Evolutionary conservation across 2,329 filamentous ascomycete species (phyloP).

Genomic region (Monosporascus sp.): DNA sequence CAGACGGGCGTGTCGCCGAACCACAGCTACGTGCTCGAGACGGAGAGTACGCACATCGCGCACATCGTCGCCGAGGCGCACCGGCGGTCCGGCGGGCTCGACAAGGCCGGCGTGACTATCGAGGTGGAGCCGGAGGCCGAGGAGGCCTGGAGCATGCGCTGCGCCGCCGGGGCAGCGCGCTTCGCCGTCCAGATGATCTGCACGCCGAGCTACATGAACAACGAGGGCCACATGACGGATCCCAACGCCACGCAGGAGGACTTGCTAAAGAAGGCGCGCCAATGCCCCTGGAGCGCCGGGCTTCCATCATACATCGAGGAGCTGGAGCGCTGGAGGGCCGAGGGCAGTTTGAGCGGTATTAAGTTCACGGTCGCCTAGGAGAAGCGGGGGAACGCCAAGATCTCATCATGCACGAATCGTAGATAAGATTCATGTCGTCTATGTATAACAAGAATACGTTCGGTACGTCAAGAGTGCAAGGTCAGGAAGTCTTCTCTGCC

Average conservation of each 20-base stretch:
- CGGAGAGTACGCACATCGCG: conserved; percentile 13
- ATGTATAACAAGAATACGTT: too few species aligned
- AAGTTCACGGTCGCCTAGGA: conserved; percentile 9
- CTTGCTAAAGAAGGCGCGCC: conserved; percentile 25
- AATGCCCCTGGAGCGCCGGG: conserved; percentile 25
- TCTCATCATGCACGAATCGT: too few species aligned
- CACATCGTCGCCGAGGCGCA: conserved; percentile 32
- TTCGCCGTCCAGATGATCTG: conserved; percentile 39
- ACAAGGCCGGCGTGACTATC: conserved; percentile 21
- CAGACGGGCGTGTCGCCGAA: conserved; percentile 32
- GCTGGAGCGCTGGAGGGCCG: conserved; percentile 23
- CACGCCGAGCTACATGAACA: conserved; percentile 50
- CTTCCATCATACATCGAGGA: conserved; percentile 26
- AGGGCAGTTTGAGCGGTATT: conserved; percentile 23
- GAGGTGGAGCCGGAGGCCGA: conserved; percentile 42
- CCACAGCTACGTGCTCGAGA: conserved; percentile 15
- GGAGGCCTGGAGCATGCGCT: conserved; percentile 40
- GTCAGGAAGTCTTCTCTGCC: too few species aligned
- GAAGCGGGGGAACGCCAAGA: too few species aligned
- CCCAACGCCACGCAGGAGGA: conserved; percentile 19
- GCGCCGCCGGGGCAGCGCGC: conserved; percentile 29
- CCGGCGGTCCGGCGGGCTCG: conserved; percentile 16
- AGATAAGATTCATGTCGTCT: too few species aligned
- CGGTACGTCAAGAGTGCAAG: too few species aligned
- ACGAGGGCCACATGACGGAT: conserved; percentile 32